Conservation (phyloP, 176 grass and related monocot species). For the Aegilops longissima region DNA sequence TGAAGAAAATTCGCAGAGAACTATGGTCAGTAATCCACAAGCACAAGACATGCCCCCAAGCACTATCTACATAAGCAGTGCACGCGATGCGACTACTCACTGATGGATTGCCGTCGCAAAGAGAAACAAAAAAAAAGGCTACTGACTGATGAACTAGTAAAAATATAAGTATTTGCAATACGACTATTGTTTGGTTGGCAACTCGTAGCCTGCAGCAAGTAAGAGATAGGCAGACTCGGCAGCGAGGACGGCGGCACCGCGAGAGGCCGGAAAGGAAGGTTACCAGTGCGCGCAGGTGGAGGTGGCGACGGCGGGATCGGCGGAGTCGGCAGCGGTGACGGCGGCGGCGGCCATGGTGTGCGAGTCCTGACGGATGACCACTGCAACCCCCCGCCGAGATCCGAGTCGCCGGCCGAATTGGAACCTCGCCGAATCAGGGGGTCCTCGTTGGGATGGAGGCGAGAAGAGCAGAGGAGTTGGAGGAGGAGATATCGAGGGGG, state of each 20-base stretch:
- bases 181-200: too few species aligned
- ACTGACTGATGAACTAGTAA: too few species aligned
- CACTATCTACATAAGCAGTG: not conserved
- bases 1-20: constrained; percentile 24
- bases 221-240: too few species aligned
- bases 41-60: not conserved
- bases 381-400: constrained; percentile 14
- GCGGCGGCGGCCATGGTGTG: constrained; percentile 8
- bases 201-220: too few species aligned
- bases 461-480: not conserved
- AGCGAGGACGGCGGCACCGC: too few species aligned
- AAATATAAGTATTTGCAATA: too few species aligned
- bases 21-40: not conserved
- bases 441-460: not conserved
- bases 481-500: not conserved
- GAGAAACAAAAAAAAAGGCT: too few species aligned
- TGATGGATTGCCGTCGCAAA: too few species aligned
- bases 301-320: constrained; percentile 16
- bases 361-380: not conserved
- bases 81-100: too few species aligned
- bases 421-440: not conserved
- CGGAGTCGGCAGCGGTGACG: not conserved
- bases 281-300: constrained; percentile 73
- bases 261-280: not conserved
- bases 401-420: not conserved